A percentile compares a stretch with the other conserved stretches of the same genome.
phyloP scores from a whole-genome alignment of 176 grass and related monocot species.

The Dactylis glomerata region DNA sequence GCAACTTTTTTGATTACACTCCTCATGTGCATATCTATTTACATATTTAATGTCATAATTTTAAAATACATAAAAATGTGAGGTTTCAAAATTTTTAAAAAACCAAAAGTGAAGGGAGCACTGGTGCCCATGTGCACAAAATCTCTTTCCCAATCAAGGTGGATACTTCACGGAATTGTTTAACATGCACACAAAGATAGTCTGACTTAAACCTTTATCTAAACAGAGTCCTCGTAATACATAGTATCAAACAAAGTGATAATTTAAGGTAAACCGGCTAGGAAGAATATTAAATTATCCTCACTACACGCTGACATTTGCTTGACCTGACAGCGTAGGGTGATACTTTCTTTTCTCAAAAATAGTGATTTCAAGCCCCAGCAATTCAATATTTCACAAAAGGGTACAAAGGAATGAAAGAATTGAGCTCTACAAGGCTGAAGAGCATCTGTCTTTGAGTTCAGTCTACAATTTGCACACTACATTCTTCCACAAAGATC shows the following conservation, averaged over 20 bases:
- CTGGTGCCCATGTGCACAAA: too few relatives aligned
- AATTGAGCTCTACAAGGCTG: constrained; percentile 55
- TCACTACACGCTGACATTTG: neutral
- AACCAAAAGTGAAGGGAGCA: too few relatives aligned
- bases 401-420: constrained; percentile 69
- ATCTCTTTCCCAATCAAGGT: too few relatives aligned
- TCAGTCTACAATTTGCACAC: constrained; percentile 51
- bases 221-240: neutral
- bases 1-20: too few relatives aligned
- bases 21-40: too few relatives aligned
- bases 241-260: neutral
- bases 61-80: too few relatives aligned
- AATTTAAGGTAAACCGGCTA: neutral
- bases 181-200: neutral
- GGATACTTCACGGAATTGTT: neutral
- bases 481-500: constrained; percentile 41
- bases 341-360: constrained; percentile 6
- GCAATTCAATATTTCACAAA: constrained; percentile 44
- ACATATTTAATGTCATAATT: too few relatives aligned
- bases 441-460: constrained; percentile 38
- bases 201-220: neutral
- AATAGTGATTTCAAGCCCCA: constrained; percentile 31
- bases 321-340: neutral
- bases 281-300: neutral
- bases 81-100: too few relatives aligned